These are phyloP conservation scores for Penicillium bovifimosum DNA, from an alignment of 495 filamentous ascomycete genomes.

Conservation along the genomic window DNA sequence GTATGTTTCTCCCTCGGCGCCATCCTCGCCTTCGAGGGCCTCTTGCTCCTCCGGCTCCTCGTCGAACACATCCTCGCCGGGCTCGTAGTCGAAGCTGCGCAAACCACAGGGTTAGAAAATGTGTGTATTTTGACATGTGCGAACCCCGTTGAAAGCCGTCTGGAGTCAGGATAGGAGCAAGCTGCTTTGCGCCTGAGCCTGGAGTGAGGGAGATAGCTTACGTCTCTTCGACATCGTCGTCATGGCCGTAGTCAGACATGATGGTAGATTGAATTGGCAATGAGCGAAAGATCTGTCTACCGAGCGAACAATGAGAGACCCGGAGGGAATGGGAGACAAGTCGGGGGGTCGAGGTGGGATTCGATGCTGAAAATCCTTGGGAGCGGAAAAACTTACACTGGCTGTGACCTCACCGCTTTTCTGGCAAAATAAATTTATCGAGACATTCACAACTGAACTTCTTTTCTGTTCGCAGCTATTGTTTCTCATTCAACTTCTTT, in stretches of 20 bases:
- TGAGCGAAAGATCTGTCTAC: neutral
- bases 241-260: slow-evolving; percentile 80
- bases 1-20: slow-evolving; percentile 49
- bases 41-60: slow-evolving; percentile 55
- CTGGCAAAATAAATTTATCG: slow-evolving; percentile 7
- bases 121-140: slow-evolving; percentile 5
- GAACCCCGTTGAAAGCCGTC: neutral
- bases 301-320: slow-evolving; percentile 15
- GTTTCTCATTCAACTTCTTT: neutral
- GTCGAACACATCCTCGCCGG: slow-evolving; percentile 57
- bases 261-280: slow-evolving; percentile 18
- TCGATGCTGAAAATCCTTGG: slow-evolving; percentile 7
- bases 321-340: slow-evolving; percentile 5
- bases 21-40: slow-evolving; percentile 34
- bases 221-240: slow-evolving; percentile 58
- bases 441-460: slow-evolving; percentile 1
- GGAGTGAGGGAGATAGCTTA: slow-evolving; percentile 21
- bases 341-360: slow-evolving; percentile 7
- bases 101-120: slow-evolving; percentile 11
- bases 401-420: slow-evolving; percentile 4
- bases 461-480: neutral
- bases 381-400: slow-evolving; percentile 12
- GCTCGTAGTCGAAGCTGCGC: slow-evolving; percentile 49
- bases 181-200: slow-evolving; percentile 2
- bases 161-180: slow-evolving; percentile 1